Base-by-base conservation (phyloP, 75 land plant genomes). In the Cupressus sempervirens region DNA sequence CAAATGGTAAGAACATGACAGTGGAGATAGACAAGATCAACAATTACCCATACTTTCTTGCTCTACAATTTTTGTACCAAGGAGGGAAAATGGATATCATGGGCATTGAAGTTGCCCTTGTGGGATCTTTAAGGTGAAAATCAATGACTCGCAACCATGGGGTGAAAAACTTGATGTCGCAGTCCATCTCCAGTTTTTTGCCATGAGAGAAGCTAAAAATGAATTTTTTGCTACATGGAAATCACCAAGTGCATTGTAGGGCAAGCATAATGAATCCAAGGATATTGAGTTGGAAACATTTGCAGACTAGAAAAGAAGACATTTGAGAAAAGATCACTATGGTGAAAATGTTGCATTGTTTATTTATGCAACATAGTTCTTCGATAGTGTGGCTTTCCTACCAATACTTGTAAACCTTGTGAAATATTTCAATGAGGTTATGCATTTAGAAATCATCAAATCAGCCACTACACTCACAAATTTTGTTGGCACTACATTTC, bases 391-490 rank as follows among this genome's bases (percentile, higher is more conserved):
- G 87, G 93, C 93, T 13, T 85, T 74, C 40, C 12, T 91, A 0
- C 76, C 90, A 1, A 89, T 84, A 35, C 90, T 81, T 0, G 83
- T 84, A 52, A 93, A 89, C 86, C 77, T 94, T 43, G 90, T 93
- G 30, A 90, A 90, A 0, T 94, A 94, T 76, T 88, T 94, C 46
- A 82, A 58, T 15, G 84, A 74, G 46, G 82, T 92, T 53, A 85
- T 94, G 88, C 89, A 91, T 81, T 86, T 88, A 41, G 50, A 83
- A 23, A 36, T 88, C 9, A 70, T 90, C 3, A 72, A 83, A 67
- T 87, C 96, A 1, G 90, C 94, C 72, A 92, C 84, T 76, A 87
- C 91, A 4, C 87, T 94, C 48, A 94, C 96, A 53, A 94, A 92
- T 82, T 93, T 83, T 85, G 18, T 90, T n/a, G 95, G 93, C 40